phyloP scores from a whole-genome alignment of 2,329 filamentous ascomycete genomes.

The Paraphaeosphaeria minitans region DNA sequence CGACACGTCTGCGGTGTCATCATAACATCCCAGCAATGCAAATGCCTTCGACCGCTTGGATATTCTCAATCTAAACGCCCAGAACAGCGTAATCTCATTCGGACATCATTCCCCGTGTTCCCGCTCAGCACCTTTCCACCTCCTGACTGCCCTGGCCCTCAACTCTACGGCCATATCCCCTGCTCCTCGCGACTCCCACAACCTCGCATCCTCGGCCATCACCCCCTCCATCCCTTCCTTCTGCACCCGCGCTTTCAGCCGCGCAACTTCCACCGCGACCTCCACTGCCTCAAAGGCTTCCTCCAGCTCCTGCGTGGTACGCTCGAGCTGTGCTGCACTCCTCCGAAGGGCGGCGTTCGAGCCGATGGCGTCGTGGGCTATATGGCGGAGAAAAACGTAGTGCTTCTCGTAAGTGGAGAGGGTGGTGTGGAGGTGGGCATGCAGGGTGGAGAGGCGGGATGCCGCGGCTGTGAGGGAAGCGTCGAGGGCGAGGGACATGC shows the following conservation, averaged over 20 bases:
- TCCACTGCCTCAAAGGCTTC: conserved; percentile 1
- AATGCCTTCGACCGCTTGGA: not conserved
- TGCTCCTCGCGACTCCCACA: not conserved
- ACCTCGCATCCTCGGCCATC: not conserved
- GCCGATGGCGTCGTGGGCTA: not conserved
- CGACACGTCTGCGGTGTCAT: not conserved
- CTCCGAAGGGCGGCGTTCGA: not conserved
- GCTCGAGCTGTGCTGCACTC: not conserved
- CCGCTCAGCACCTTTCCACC: not conserved
- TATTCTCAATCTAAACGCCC: not conserved
- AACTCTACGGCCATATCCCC: not conserved
- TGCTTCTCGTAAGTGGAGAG: not conserved
- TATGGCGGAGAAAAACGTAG: not conserved
- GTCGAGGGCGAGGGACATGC: not conserved
- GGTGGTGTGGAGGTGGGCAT: not conserved
- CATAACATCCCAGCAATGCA: not conserved
- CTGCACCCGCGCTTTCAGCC: not conserved
- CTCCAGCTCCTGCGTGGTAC: not conserved
- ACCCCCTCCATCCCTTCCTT: not conserved
- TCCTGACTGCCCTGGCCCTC: not conserved
- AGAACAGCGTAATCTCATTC: not conserved
- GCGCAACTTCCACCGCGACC: conserved; percentile 4
- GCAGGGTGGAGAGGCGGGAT: not conserved
- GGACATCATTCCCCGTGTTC: not conserved
- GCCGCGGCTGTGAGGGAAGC: not conserved